Conservation (phyloP, 768 basidiomycete species). For the Scleroderma bovista region DNA sequence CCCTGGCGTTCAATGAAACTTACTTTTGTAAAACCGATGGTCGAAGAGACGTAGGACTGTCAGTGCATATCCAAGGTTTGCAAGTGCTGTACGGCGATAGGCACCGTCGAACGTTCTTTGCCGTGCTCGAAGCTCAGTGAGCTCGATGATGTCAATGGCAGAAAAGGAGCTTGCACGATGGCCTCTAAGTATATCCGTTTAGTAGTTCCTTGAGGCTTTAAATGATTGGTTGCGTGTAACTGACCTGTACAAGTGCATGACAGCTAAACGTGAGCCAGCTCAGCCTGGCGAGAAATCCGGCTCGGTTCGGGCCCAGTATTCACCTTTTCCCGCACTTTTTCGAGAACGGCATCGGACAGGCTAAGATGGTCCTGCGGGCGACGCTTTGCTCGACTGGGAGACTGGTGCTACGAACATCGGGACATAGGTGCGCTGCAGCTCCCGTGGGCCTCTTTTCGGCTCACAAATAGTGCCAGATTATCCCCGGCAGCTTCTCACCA, state of each 20-base stretch:
- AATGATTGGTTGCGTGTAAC: neutral
- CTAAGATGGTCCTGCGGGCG: slow-evolving; percentile 15
- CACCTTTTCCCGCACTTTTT: slow-evolving; percentile 4
- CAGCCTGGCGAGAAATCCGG: slow-evolving; percentile 6
- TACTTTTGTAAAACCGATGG: slow-evolving; percentile 64
- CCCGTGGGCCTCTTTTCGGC: neutral
- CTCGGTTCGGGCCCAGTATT: slow-evolving; percentile 11
- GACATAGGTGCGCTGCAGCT: slow-evolving; percentile 14
- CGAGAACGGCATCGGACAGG: neutral
- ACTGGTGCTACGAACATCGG: slow-evolving; percentile 16
- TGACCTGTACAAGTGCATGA: slow-evolving; percentile 24
- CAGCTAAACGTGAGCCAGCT: slow-evolving; percentile 15
- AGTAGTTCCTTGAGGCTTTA: neutral
- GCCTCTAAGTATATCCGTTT: slow-evolving; percentile 26
- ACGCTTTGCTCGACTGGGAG: slow-evolving; percentile 17
- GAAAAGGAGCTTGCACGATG: slow-evolving; percentile 47
- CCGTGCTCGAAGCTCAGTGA: slow-evolving; percentile 72
- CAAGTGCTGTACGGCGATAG: slow-evolving; percentile 70
- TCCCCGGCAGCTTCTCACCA: slow-evolving; percentile 7
- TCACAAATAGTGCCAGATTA: slow-evolving; percentile 14
- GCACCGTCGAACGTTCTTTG: slow-evolving; percentile 82
- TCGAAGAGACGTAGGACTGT: slow-evolving; percentile 80
- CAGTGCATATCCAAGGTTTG: slow-evolving; percentile 66
- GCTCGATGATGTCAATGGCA: slow-evolving; percentile 49
- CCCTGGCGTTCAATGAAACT: slow-evolving; percentile 17